Conservation (phyloP, 495 filamentous ascomycete genomes). For the Hyaloscypha bicolor region DNA sequence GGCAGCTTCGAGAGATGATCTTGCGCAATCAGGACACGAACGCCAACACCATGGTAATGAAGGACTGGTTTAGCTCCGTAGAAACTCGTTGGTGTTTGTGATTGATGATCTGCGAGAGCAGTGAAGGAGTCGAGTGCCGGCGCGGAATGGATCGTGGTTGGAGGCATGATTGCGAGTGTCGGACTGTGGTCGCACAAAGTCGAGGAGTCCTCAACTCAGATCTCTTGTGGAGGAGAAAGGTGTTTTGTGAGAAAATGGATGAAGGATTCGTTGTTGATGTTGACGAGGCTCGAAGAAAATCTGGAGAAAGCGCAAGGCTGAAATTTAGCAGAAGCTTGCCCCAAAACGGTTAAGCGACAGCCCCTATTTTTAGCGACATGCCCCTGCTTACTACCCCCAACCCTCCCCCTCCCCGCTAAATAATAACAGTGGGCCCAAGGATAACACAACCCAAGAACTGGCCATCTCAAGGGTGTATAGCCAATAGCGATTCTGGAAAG, state of each 20-base stretch:
- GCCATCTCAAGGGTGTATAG: too few species aligned
- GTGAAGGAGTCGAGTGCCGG: slow-evolving; percentile 64
- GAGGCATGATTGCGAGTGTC: slow-evolving; percentile 31
- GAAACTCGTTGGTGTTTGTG: slow-evolving; percentile 83
- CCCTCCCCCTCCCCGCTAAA: too few species aligned
- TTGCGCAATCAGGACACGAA: slow-evolving; percentile 58
- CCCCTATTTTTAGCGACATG: not conserved
- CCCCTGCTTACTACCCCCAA: not conserved
- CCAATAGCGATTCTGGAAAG: too few species aligned
- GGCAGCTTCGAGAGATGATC: slow-evolving; percentile 48
- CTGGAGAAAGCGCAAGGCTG: slow-evolving; percentile 1
- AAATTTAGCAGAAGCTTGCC: not conserved
- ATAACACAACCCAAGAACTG: too few species aligned
- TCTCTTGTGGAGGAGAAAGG: not conserved
- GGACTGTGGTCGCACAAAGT: not conserved
- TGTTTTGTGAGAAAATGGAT: not conserved
- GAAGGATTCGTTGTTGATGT: not conserved
- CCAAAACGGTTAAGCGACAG: not conserved
- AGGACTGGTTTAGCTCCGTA: slow-evolving; percentile 77
- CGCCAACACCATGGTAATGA: slow-evolving; percentile 66
- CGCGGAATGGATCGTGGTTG: slow-evolving; percentile 44
- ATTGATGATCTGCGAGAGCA: slow-evolving; percentile 76
- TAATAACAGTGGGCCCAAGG: too few species aligned
- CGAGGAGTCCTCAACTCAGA: not conserved
- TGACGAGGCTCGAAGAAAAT: slow-evolving; percentile 15